Base-by-base conservation (phyloP, 345 rosid genomes). In the Erysimum cheiranthoides region DNA sequence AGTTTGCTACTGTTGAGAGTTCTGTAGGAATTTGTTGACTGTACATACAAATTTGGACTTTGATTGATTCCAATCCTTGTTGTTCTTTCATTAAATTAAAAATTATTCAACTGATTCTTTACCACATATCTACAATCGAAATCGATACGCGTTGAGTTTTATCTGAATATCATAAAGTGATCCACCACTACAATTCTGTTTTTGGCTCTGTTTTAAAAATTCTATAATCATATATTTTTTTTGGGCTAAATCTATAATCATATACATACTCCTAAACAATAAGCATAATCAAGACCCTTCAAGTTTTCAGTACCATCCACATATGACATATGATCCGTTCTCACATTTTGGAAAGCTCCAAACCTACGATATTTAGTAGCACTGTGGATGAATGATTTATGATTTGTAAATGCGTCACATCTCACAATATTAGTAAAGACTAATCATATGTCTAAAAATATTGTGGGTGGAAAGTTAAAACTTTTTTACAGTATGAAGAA, bases 1-100 rank as follows among this genome's bases (percentile, higher is more conserved):
- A 25, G 9, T 62, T 27, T 62, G 25, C 9, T 69, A 43, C 3
- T 69, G 58, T 68, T 39, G 66, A 62, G 38, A 63, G 56, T 61
- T 68, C 7, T 60, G 2, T 75, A 68, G 79, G 75, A 54, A 61
- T 69, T 76, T 70, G 70, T 70, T 70, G 74, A 71, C 45, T 76
- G 80, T 76, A 76, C 65, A 76, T 56, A 76, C 39, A 31, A 39
- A 63, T 60, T 68, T 51, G 58, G 58, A 61, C 68, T 52, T 68
- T 75, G 70, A 61, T 53, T 69, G 7, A 5, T 61, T 68, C 54
- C 62, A 38, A 34, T 54, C 68, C 67, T 50, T 75, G 7, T 67
- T 49, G 28, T 47, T 74, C 10, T 57, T 38, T 74, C 21, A 21
- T 38, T 61, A 25, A 3, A 39, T 65, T 63, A 6, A 3, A 30